phyloP scores from a whole-genome alignment of 495 filamentous ascomycete genomes.

The Daldinia grandis region DNA sequence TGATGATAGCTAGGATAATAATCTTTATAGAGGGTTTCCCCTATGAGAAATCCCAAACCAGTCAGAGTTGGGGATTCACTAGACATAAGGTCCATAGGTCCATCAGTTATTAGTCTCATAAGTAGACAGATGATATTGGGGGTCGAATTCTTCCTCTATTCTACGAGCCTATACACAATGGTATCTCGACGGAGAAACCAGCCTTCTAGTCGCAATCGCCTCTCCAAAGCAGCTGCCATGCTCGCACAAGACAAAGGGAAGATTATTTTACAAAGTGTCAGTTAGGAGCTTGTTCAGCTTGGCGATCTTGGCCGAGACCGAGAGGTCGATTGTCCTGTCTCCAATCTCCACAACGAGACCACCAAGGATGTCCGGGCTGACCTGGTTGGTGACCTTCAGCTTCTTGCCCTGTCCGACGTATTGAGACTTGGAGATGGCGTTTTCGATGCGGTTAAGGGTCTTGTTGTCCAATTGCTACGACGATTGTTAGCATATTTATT shows the following conservation, averaged over 20 bases:
- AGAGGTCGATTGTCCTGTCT: constrained; percentile 97
- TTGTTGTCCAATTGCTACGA: constrained; percentile 84
- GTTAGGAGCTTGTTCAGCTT: constrained; percentile 99
- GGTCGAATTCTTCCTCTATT: constrained; percentile 48
- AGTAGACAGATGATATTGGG: constrained; percentile 2
- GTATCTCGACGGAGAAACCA: constrained; percentile 33
- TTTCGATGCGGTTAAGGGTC: constrained; percentile 83
- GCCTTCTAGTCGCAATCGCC: constrained; percentile 44
- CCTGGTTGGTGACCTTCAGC: constrained; percentile 93
- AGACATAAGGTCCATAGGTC: too few relatives aligned
- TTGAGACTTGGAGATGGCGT: constrained; percentile 85
- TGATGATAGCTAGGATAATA: too few relatives aligned
- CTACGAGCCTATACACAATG: constrained; percentile 46
- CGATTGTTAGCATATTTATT: constrained; percentile 24
- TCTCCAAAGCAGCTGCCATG: constrained; percentile 27
- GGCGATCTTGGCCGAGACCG: constrained; percentile 90
- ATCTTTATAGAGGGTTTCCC: too few relatives aligned
- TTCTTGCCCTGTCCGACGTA: constrained; percentile 94
- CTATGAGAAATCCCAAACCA: too few relatives aligned
- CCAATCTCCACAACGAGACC: constrained; percentile 96
- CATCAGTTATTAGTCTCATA: too few relatives aligned
- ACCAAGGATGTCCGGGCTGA: constrained; percentile 93
- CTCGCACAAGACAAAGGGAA: constrained; percentile 43
- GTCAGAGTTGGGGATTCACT: too few relatives aligned
- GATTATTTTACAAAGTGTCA: constrained; percentile 84